Evolutionary conservation across 495 filamentous ascomycete genomes (phyloP).

Genomic region (Pyrenopolyporus hunteri): DNA sequence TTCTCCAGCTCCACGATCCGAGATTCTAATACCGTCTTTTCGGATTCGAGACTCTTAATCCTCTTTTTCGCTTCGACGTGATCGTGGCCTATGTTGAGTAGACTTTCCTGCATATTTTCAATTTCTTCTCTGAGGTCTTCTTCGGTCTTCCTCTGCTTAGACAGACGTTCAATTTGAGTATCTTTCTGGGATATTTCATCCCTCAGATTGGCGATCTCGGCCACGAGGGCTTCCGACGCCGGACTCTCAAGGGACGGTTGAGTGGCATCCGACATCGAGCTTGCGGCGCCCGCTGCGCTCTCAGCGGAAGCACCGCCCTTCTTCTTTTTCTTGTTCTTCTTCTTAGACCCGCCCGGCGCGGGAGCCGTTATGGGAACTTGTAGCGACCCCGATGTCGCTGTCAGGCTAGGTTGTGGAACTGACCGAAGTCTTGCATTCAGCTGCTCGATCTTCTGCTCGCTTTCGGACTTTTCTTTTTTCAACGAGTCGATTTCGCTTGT

Average conservation of each 20-base stretch:
- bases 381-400: constrained; percentile 12
- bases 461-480: constrained; percentile 44
- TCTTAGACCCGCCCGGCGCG: constrained; percentile 58
- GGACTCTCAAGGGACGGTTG: constrained; percentile 36
- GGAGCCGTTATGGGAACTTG: constrained; percentile 30
- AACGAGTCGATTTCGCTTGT: constrained; percentile 45
- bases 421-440: constrained; percentile 46
- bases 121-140: constrained; percentile 88
- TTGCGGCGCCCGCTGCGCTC: constrained; percentile 26
- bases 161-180: constrained; percentile 67
- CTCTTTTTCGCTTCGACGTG: constrained; percentile 82
- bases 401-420: constrained; percentile 1
- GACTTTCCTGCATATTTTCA: constrained; percentile 78
- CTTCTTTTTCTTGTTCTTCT: constrained; percentile 95
- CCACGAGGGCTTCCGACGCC: constrained; percentile 43
- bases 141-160: constrained; percentile 70
- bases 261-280: constrained; percentile 41
- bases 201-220: constrained; percentile 56
- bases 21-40: constrained; percentile 58
- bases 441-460: constrained; percentile 43
- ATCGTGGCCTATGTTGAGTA: constrained; percentile 76
- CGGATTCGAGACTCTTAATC: constrained; percentile 63
- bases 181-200: constrained; percentile 75
- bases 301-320: constrained; percentile 57
- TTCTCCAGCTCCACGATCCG: constrained; percentile 70